These are phyloP conservation scores for Pestalotiopsis fici DNA, from an alignment of 2,329 filamentous ascomycete species.

Conservation along the genomic window DNA sequence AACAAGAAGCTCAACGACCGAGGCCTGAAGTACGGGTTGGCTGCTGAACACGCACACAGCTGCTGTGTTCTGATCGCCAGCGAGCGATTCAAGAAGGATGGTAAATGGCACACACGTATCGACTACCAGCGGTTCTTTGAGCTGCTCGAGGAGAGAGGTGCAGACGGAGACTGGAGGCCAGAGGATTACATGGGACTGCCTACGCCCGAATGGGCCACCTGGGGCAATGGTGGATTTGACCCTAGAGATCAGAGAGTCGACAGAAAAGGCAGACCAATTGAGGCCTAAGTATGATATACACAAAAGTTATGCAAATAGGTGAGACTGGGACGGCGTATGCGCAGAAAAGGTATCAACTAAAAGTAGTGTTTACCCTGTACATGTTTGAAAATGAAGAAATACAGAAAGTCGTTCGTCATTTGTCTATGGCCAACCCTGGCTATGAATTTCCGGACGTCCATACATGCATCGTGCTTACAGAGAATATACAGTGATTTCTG, in stretches of 20 bases:
- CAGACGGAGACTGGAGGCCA: slow-evolving; percentile 72
- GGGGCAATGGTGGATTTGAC: slow-evolving; percentile 94
- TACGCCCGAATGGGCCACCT: slow-evolving; percentile 92
- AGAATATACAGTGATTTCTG: slow-evolving; percentile 12
- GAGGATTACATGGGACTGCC: slow-evolving; percentile 87
- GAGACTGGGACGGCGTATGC: not conserved
- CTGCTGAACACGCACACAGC: slow-evolving; percentile 91
- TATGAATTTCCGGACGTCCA: slow-evolving; percentile 3
- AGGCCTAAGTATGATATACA: slow-evolving; percentile 24
- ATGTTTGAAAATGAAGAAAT: not conserved
- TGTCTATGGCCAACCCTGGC: slow-evolving; percentile 12
- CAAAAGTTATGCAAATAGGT: not conserved
- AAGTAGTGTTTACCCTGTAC: not conserved
- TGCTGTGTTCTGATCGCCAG: slow-evolving; percentile 90
- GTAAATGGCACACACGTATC: slow-evolving; percentile 88
- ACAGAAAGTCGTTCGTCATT: slow-evolving; percentile 11
- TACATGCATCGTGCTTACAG: slow-evolving; percentile 4
- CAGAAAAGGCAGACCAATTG: slow-evolving; percentile 74
- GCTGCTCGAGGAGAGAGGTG: slow-evolving; percentile 69
- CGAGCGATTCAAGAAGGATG: slow-evolving; percentile 73
- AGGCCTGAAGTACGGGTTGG: slow-evolving; percentile 84
- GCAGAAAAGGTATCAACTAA: not conserved
- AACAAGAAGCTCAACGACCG: slow-evolving; percentile 67
- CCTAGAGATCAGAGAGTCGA: slow-evolving; percentile 86
- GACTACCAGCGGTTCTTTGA: slow-evolving; percentile 89